Evolutionary conservation across 2,329 filamentous ascomycete genomes (phyloP).

Genomic region (Penicillium sp.): DNA sequence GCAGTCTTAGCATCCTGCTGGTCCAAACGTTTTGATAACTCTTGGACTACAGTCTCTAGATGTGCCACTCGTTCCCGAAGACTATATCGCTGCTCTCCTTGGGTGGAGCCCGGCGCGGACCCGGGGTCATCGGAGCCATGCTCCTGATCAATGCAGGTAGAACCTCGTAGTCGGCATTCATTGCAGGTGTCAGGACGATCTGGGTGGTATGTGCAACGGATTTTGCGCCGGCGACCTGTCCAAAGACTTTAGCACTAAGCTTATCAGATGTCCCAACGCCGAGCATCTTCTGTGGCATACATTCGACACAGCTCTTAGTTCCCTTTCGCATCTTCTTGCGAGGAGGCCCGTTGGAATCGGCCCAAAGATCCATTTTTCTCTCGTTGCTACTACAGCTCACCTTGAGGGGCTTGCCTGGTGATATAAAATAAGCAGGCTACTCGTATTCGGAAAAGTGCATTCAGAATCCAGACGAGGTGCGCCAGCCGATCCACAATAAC

Average conservation of each 20-base stretch:
- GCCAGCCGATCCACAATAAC: neutral
- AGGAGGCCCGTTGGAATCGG: conserved; percentile 34
- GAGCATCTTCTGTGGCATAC: conserved; percentile 23
- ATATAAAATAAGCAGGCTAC: neutral
- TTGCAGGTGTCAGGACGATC: conserved; percentile 39
- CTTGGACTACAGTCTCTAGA: conserved; percentile 39
- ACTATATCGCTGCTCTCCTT: conserved; percentile 36
- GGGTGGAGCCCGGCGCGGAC: conserved; percentile 1
- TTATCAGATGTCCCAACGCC: neutral
- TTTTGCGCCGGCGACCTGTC: conserved; percentile 44
- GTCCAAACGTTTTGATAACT: conserved; percentile 35
- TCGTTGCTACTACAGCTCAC: neutral
- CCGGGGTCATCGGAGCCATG: conserved; percentile 17
- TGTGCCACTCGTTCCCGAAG: conserved; percentile 42
- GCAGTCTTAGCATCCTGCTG: conserved; percentile 17
- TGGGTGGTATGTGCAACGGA: conserved; percentile 43
- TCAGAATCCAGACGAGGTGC: neutral
- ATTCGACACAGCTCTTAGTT: conserved; percentile 47
- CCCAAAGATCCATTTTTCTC: conserved; percentile 23
- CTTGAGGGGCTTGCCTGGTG: neutral
- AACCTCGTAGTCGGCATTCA: conserved; percentile 43
- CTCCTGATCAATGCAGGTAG: conserved; percentile 44
- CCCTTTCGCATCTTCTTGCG: conserved; percentile 48
- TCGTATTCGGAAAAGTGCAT: neutral
- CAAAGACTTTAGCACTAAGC: neutral